Conservation (phyloP, 164 flowering plant species). For the Piper betle region DNA sequence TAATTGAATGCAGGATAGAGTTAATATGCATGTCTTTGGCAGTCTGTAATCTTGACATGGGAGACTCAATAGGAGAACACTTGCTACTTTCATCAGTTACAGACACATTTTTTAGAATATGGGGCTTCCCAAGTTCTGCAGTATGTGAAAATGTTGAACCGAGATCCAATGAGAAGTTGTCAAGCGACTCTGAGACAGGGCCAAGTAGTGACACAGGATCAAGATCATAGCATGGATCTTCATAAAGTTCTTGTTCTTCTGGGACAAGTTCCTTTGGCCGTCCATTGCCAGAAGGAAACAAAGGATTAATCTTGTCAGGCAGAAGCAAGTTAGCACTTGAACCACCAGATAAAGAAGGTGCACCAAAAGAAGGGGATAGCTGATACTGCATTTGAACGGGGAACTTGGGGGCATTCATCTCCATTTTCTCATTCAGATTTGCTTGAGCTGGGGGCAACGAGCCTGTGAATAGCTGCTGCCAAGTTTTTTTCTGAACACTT, state of each 20-base stretch:
- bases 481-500: constrained; percentile 54
- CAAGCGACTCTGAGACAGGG: constrained; percentile 94
- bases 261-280: constrained; percentile 25
- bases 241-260: constrained; percentile 75
- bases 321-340: constrained; percentile 28
- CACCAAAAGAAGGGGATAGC: constrained; percentile 40
- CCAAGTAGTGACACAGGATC: constrained; percentile 85
- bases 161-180: constrained; percentile 66
- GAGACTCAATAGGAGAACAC: constrained; percentile 93
- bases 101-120: constrained; percentile 28
- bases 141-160: constrained; percentile 42
- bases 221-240: constrained; percentile 87
- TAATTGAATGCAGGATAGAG: constrained; percentile 15
- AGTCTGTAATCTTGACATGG: constrained; percentile 48
- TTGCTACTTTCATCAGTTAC: constrained; percentile 39
- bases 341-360: constrained; percentile 31
- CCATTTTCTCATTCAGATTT: neutral
- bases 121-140: constrained; percentile 27
- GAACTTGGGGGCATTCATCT: constrained; percentile 18
- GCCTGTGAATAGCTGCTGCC: constrained; percentile 88
- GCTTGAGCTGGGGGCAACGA: constrained; percentile 29
- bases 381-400: constrained; percentile 38
- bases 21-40: constrained; percentile 43
- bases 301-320: constrained; percentile 29
- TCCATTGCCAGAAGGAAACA: constrained; percentile 33